phyloP scores from a whole-genome alignment of 176 grass and related monocot species.

The Saccharum officinarum region DNA sequence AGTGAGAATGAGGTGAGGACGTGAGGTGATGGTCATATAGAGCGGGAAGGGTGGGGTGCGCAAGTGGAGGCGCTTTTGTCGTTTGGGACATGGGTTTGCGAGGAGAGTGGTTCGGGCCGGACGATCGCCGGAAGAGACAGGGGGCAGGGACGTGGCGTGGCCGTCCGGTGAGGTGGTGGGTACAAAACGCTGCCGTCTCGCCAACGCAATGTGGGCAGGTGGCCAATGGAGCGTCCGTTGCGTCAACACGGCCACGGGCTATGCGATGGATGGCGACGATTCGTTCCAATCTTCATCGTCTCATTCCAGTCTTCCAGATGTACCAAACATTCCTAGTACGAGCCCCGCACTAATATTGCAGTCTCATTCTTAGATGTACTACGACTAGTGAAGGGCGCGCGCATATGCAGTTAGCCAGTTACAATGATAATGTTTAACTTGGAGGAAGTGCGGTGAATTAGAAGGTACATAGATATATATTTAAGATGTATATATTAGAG shows the following conservation, averaged over 20 bases:
- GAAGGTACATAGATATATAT: too few species aligned
- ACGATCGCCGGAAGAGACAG: slow-evolving; percentile 5
- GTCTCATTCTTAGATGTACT: background rate
- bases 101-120: background rate
- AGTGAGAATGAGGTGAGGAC: background rate
- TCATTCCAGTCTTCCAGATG: background rate
- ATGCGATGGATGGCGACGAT: background rate
- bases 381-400: too few species aligned
- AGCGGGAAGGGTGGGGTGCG: background rate
- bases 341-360: background rate
- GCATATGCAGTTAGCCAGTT: too few species aligned
- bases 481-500: too few species aligned
- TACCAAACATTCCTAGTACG: background rate
- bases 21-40: background rate
- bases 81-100: background rate
- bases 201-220: too few species aligned
- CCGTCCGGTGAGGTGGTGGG: background rate
- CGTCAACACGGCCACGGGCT: background rate
- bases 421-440: too few species aligned
- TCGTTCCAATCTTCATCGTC: background rate
- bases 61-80: background rate
- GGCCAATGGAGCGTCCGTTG: background rate
- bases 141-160: background rate
- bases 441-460: too few species aligned
- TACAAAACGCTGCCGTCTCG: slow-evolving; percentile 12